These are phyloP conservation scores for Leishmania braziliensis DNA, from an alignment of 208 protist species.

Conservation along the genomic window DNA sequence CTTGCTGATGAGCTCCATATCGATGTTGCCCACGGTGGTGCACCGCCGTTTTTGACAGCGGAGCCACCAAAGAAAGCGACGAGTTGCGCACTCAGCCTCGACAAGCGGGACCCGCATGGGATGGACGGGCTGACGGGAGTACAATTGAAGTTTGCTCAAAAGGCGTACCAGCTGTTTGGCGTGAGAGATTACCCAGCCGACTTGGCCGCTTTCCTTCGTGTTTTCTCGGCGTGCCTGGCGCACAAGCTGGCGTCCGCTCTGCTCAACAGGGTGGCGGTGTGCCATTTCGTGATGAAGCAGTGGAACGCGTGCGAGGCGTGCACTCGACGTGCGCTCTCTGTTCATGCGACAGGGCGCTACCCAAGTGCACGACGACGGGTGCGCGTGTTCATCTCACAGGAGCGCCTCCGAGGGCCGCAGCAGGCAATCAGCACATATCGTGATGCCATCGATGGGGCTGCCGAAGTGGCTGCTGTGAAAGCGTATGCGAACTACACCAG, in stretches of 20 bases:
- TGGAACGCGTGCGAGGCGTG: constrained; percentile 40
- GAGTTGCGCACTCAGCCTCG: constrained; percentile 5
- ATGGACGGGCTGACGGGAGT: constrained; percentile 12
- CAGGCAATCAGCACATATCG: constrained; percentile 31
- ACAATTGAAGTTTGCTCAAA: neutral
- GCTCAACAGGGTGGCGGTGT: constrained; percentile 57
- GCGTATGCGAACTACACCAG: constrained; percentile 44
- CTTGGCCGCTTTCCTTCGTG: constrained; percentile 19
- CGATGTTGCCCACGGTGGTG: neutral
- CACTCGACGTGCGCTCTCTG: constrained; percentile 44
- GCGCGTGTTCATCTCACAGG: constrained; percentile 42
- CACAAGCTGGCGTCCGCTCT: constrained; percentile 35
- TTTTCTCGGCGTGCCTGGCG: constrained; percentile 17
- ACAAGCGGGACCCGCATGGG: constrained; percentile 29
- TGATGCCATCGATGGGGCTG: constrained; percentile 26
- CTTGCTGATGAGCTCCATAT: constrained; percentile 30
- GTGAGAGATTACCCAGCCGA: constrained; percentile 19
- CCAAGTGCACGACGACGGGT: constrained; percentile 41
- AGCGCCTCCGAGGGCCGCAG: constrained; percentile 32
- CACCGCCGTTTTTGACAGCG: neutral
- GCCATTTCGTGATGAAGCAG: constrained; percentile 56
- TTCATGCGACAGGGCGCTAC: constrained; percentile 35
- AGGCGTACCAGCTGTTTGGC: constrained; percentile 21
- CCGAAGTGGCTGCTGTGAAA: constrained; percentile 42
- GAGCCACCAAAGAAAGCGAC: neutral